These are phyloP conservation scores for Entomortierella lignicola DNA, from an alignment of 192 early-diverging fungal species.

Conservation along the genomic window DNA sequence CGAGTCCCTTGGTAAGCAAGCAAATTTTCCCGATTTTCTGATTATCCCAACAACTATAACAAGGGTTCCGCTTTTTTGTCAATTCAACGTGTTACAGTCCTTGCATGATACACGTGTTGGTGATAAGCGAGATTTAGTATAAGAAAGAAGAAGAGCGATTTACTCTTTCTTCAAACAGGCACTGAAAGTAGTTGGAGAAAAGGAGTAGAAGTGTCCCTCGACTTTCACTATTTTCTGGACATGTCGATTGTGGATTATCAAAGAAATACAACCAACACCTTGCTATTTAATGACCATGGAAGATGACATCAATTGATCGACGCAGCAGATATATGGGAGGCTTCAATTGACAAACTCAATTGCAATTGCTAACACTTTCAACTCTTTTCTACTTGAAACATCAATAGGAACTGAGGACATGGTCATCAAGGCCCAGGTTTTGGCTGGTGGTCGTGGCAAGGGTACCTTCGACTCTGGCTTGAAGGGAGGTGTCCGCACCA, in stretches of 20 bases:
- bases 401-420: slow-evolving; percentile 70
- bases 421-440: slow-evolving; percentile 89
- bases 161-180: no score
- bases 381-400: neutral
- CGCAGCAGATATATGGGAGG: no score
- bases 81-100: neutral
- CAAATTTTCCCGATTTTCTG: neutral
- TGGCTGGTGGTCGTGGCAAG: slow-evolving; percentile 99
- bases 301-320: no score
- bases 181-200: no score
- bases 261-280: no score
- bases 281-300: no score
- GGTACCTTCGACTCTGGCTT: slow-evolving; percentile 96
- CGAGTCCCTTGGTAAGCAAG: slow-evolving; percentile 74
- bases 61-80: neutral
- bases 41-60: neutral
- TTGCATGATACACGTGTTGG: neutral
- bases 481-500: slow-evolving; percentile 95
- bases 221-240: no score
- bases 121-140: neutral
- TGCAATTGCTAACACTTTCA: neutral
- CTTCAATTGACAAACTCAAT: no score
- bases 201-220: no score
- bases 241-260: no score
- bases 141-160: neutral